Evolutionary conservation across 2,329 filamentous ascomycete species (phyloP), one percentile per base, ranked within the genome.

Genomic region (Corynespora cassiicola): DNA sequence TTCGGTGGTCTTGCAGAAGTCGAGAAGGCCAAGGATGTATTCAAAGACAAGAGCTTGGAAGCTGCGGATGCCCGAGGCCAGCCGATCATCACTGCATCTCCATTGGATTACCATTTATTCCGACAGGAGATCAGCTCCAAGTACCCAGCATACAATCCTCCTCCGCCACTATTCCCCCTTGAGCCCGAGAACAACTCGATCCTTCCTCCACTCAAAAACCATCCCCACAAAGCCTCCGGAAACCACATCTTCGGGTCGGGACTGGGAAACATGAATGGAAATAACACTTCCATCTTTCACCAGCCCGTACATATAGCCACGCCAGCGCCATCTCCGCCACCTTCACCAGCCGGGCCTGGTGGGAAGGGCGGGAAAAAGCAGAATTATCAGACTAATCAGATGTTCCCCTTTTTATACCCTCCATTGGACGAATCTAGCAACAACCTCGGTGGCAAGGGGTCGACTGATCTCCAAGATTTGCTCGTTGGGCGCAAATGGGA

Each of bases 251-350:
- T 46, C 76, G 70, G 76, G 3, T 71, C 76, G 17, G 75, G 77
- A 2, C 71, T 77, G 2, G 72, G 77, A 6, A 71, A 67, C n/a
- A 64, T 71, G 9, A 69, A 61, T 34, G 67, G 62, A n/a, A 69
- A 70, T 33, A 72, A 66, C 12, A 68, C 69, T 8, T 96, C 91
- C 0, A 97, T 99, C 58, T 79, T 99, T 17, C 85, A 97, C 63
- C 92, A 97, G 60, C 90, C 94, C 5, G 92, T 99, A 5, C 94
- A 99, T 66, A 99, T 99, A 55, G 94, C 94, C n/a, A 99, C 94
- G 1, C 94, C 94, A 1, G 92, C 91, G 0, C 94, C 94, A 2
- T 99, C 94, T 0, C 94, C 94, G 16, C 94, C 94, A 0, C 94
- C 94, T 1, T 96, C 92, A 1, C 94, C 94, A 7, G 86, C 86